Evolutionary conservation across 2,329 filamentous ascomycete genomes (phyloP).

Genomic region (Blastomyces silverae): DNA sequence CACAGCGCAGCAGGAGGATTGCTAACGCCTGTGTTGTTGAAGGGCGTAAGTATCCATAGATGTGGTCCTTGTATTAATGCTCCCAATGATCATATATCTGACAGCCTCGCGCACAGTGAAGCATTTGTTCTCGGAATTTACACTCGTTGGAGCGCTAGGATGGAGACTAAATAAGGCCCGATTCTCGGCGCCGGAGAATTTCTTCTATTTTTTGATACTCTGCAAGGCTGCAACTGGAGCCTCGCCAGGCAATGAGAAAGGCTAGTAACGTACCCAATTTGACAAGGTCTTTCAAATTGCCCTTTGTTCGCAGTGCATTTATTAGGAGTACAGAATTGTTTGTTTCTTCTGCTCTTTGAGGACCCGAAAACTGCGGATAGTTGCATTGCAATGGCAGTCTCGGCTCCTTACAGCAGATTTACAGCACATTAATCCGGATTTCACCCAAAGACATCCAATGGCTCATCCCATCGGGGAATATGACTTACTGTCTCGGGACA

Average conservation of each 20-base stretch:
- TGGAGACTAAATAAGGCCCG: background rate
- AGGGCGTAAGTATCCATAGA: background rate
- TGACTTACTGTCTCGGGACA: no score
- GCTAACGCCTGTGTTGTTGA: background rate
- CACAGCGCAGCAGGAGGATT: background rate
- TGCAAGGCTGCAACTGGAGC: background rate
- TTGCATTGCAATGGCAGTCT: background rate
- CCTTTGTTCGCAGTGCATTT: no score
- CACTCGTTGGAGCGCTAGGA: background rate
- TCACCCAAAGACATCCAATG: no score
- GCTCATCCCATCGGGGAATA: no score
- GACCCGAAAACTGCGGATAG: background rate
- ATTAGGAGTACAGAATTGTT: background rate
- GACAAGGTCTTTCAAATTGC: no score
- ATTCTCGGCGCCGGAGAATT: background rate
- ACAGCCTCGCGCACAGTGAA: background rate
- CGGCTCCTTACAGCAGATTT: background rate
- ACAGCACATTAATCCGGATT: no score
- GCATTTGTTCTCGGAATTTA: background rate
- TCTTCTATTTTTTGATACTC: background rate
- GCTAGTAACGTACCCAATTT: no score
- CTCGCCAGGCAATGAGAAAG: background rate
- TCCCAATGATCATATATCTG: background rate
- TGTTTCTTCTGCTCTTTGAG: background rate
- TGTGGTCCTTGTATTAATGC: background rate